Evolutionary conservation across 352 stramenopile genomes (phyloP).

Genomic region (Phytophthora constricta): DNA sequence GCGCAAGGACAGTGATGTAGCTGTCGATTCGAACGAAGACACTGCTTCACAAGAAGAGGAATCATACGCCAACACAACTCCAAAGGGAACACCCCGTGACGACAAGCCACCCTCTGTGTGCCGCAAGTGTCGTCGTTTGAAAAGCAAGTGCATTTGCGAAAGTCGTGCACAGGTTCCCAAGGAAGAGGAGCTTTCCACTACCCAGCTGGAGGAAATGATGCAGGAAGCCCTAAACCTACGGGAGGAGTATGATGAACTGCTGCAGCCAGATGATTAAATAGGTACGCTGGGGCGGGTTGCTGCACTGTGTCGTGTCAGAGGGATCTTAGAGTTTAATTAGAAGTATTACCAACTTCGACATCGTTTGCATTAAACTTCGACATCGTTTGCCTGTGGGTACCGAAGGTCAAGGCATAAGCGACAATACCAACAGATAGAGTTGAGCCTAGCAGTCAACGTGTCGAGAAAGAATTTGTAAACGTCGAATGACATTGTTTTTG

Average conservation of each 20-base stretch:
- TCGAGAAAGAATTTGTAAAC: too few species aligned
- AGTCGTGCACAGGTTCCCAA: constrained; percentile 25
- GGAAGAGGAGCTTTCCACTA: constrained; percentile 53
- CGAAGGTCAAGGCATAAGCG: too few species aligned
- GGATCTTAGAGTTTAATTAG: constrained; percentile 27
- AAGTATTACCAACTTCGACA: background rate
- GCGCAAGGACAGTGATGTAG: constrained; percentile 61
- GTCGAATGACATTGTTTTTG: too few species aligned
- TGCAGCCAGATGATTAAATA: constrained; percentile 44
- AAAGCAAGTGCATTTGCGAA: constrained; percentile 68
- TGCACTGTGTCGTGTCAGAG: too few species aligned
- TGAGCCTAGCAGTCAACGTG: too few species aligned
- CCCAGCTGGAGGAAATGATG: constrained; percentile 71
- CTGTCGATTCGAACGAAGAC: constrained; percentile 62
- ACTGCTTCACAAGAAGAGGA: constrained; percentile 28
- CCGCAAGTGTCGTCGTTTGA: constrained; percentile 73
- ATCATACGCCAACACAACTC: constrained; percentile 8
- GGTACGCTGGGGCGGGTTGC: background rate
- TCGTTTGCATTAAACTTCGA: too few species aligned
- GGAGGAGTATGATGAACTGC: constrained; percentile 75
- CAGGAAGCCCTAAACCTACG: constrained; percentile 71
- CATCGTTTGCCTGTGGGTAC: too few species aligned
- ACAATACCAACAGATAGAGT: too few species aligned
- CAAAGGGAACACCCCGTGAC: constrained; percentile 13
- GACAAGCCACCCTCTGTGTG: constrained; percentile 44